Evolutionary conservation across 306 rosid species (phyloP).

Genomic region (Castanospermum australe): DNA sequence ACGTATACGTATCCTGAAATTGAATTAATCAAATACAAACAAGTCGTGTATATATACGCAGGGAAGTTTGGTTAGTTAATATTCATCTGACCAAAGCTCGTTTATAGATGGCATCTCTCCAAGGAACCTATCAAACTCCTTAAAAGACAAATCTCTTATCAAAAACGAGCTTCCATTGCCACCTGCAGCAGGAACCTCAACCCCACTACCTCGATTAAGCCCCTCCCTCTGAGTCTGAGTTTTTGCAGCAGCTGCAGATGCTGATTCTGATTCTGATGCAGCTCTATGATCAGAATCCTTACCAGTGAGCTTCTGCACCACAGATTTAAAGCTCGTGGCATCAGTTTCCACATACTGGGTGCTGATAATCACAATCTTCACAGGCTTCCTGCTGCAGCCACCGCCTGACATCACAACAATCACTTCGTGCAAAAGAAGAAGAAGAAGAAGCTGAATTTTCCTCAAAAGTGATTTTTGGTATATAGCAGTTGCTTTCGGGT

Average conservation of each 20-base stretch:
- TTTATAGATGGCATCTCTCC: constrained; percentile 55
- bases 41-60: not conserved
- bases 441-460: not conserved
- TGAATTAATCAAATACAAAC: not conserved
- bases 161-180: constrained; percentile 10
- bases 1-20: not conserved
- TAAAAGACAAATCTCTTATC: constrained; percentile 54
- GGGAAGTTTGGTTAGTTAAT: not conserved
- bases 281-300: constrained; percentile 30
- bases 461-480: not conserved
- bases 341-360: constrained; percentile 60
- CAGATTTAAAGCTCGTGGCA: constrained; percentile 47
- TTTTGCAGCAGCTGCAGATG: not conserved
- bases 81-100: constrained; percentile 35
- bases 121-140: constrained; percentile 63
- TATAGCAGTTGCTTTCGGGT: not conserved
- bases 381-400: not conserved
- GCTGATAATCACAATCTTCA: constrained; percentile 51
- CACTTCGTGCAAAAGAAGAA: not conserved
- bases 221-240: not conserved
- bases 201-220: too few relatives aligned
- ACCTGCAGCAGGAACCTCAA: not conserved
- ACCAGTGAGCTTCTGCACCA: constrained; percentile 60
- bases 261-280: too few relatives aligned
- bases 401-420: not conserved